These are phyloP conservation scores for Leccinum variicolor DNA, from an alignment of 768 basidiomycete species.

Conservation along the genomic window DNA sequence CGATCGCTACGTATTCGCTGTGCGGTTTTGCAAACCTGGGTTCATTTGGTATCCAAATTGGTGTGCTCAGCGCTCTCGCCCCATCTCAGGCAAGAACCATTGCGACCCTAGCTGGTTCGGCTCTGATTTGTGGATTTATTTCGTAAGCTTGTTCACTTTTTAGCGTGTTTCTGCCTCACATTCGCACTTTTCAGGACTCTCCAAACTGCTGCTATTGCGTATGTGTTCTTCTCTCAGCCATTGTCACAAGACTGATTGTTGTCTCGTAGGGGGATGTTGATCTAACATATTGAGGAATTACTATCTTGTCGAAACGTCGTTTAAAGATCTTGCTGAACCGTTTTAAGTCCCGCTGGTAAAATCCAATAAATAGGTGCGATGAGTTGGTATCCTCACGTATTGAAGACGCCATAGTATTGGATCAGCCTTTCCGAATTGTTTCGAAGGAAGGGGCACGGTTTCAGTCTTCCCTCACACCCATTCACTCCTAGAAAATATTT, in stretches of 20 bases:
- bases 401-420: neutral
- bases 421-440: neutral
- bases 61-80: conserved; percentile 67
- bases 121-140: conserved; percentile 70
- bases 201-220: conserved; percentile 60
- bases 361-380: neutral
- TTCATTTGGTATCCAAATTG: conserved; percentile 84
- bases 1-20: conserved; percentile 82
- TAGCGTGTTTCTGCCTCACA: neutral
- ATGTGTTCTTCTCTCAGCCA: conserved; percentile 23
- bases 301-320: neutral
- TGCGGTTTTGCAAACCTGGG: conserved; percentile 91
- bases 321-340: neutral
- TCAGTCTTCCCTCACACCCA: neutral
- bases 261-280: conserved; percentile 43
- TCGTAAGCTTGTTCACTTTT: conserved; percentile 29
- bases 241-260: conserved; percentile 10
- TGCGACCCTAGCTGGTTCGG: conserved; percentile 62
- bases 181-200: conserved; percentile 35
- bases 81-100: conserved; percentile 70
- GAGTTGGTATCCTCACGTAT: neutral
- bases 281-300: conserved; percentile 30
- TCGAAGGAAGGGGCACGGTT: neutral
- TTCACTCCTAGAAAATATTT: neutral
- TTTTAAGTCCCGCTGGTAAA: neutral